phyloP scores from a whole-genome alignment of 345 rosid genomes.

The Brassica juncea region DNA sequence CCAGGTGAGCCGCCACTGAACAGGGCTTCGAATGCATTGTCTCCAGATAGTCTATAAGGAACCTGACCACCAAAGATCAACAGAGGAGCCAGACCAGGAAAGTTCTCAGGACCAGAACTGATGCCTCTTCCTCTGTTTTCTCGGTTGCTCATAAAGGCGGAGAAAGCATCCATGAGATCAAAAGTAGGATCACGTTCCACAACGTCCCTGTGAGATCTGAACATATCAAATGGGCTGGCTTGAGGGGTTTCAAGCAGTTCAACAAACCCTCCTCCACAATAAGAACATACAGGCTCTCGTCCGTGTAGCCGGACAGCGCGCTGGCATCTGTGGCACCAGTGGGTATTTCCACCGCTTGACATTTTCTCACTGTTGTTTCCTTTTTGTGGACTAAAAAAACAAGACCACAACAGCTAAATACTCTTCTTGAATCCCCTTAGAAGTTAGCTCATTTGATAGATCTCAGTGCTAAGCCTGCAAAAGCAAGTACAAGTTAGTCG shows the following conservation, averaged over 20 bases:
- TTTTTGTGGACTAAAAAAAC: conserved; percentile 8
- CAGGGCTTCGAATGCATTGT: conserved; percentile 68
- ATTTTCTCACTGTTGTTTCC: conserved; percentile 43
- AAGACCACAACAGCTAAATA: neutral
- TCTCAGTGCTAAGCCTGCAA: conserved; percentile 26
- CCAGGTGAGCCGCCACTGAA: conserved; percentile 75
- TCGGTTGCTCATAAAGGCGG: conserved; percentile 70
- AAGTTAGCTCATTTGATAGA: conserved; percentile 22
- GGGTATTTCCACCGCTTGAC: conserved; percentile 80
- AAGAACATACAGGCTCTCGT: conserved; percentile 58
- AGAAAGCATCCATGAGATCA: conserved; percentile 77
- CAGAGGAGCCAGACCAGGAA: conserved; percentile 62
- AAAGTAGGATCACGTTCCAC: conserved; percentile 58
- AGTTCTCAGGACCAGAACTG: conserved; percentile 53
- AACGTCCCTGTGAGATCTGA: conserved; percentile 57
- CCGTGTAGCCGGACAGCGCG: conserved; percentile 67
- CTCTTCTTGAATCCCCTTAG: conserved; percentile 6
- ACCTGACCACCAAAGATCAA: conserved; percentile 87
- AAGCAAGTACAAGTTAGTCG: neutral
- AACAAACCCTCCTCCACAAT: conserved; percentile 83
- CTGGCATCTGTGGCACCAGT: conserved; percentile 88
- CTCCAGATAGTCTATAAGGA: conserved; percentile 65
- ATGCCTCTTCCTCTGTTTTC: conserved; percentile 58
- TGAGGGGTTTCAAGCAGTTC: conserved; percentile 77
- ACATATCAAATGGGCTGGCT: conserved; percentile 54